Conservation (phyloP, 75 land plant species). For the Picea glauca region DNA sequence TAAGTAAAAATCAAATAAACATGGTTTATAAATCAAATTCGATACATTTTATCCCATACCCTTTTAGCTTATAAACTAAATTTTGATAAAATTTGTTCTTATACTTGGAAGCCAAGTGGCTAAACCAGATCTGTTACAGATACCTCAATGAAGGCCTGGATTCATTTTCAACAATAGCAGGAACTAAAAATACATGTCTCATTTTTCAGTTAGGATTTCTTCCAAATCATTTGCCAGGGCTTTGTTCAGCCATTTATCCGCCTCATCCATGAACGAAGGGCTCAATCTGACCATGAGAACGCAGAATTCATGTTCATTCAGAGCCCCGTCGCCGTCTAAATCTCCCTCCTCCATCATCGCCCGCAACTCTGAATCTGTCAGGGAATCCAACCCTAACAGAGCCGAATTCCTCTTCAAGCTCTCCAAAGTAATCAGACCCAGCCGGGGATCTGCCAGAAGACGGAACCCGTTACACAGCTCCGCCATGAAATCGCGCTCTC, state of each 20-base stretch:
- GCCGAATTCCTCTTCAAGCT: constrained; percentile 46
- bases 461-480: constrained; percentile 73
- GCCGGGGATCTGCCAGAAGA: constrained; percentile 53
- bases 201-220: background rate
- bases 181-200: no score
- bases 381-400: constrained; percentile 44
- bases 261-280: constrained; percentile 51
- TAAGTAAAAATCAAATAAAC: no score
- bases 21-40: no score
- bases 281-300: constrained; percentile 71
- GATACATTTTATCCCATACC: no score
- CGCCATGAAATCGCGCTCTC: constrained; percentile 45
- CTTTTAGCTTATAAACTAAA: no score
- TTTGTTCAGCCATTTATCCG: constrained; percentile 16
- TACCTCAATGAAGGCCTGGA: no score
- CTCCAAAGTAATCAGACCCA: constrained; percentile 48
- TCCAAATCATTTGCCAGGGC: background rate
- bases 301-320: constrained; percentile 71
- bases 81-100: no score
- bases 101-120: no score
- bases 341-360: constrained; percentile 70
- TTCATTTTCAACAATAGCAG: no score
- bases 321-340: constrained; percentile 60
- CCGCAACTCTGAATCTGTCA: constrained; percentile 53
- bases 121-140: no score